A percentile compares a stretch with the other conserved stretches of the same genome.
These are phyloP conservation scores for Lepidium aucheri DNA, from an alignment of 345 rosid genomes.

Conservation along the genomic window DNA sequence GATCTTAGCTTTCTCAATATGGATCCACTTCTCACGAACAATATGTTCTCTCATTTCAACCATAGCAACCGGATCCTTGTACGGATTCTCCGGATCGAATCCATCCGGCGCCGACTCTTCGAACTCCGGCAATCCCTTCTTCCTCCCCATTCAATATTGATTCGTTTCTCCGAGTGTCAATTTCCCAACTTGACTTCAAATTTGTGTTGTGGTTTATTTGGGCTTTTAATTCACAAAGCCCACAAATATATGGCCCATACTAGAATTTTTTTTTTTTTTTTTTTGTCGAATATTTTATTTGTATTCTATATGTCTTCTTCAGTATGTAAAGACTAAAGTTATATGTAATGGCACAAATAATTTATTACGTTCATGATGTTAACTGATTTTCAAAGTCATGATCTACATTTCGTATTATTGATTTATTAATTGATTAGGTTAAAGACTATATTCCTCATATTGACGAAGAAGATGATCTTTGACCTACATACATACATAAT, in stretches of 20 bases:
- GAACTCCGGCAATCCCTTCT: constrained; percentile 69
- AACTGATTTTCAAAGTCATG: background rate
- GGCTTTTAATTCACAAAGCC: background rate
- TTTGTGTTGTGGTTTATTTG: background rate
- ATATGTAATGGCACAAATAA: background rate
- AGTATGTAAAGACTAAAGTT: too few relatives aligned
- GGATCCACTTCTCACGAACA: constrained; percentile 87
- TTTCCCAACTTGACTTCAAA: background rate
- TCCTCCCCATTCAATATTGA: constrained; percentile 57
- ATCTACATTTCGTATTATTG: background rate
- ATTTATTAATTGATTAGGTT: background rate
- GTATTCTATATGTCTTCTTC: too few relatives aligned
- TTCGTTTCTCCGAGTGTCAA: background rate
- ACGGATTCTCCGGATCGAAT: constrained; percentile 70
- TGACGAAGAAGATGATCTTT: background rate
- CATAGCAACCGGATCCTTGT: constrained; percentile 92
- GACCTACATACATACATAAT: background rate
- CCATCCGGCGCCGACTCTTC: constrained; percentile 89
- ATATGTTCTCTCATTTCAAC: constrained; percentile 87
- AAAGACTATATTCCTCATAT: background rate
- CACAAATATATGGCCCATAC: too few relatives aligned
- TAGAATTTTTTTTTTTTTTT: too few relatives aligned
- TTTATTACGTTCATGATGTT: background rate
- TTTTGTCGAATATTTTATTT: too few relatives aligned
- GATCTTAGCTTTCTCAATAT: constrained; percentile 91